Conservation (phyloP, 805 yeast genomes). For the Huiozyma naganishii region DNA sequence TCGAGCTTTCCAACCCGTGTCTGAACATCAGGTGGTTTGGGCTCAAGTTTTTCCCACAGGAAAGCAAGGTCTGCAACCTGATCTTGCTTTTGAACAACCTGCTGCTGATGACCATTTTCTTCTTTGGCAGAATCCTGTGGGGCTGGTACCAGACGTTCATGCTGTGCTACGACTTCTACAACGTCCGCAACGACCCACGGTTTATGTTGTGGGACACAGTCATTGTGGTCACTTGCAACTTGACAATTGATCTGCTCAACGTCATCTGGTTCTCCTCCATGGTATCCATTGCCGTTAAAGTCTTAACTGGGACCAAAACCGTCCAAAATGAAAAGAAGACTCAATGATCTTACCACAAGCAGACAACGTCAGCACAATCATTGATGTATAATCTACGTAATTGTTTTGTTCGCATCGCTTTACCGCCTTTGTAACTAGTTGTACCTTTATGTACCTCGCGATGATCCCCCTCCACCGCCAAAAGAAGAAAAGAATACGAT, state of each 20-base stretch:
- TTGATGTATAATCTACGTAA: not conserved
- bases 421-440: not conserved
- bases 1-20: conserved; percentile 83
- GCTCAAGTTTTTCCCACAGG: conserved; percentile 16
- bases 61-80: conserved; percentile 41
- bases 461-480: no score
- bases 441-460: not conserved
- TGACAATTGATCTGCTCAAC: conserved; percentile 54
- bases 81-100: conserved; percentile 22
- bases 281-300: conserved; percentile 49
- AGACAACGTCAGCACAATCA: not conserved
- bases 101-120: conserved; percentile 51
- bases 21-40: conserved; percentile 85
- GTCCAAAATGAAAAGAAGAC: conserved; percentile 2
- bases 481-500: no score
- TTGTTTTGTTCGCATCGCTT: no score
- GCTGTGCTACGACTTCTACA: conserved; percentile 38
- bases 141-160: conserved; percentile 59
- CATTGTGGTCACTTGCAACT: conserved; percentile 36
- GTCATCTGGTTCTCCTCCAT: conserved; percentile 73
- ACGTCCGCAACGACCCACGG: conserved; percentile 32
- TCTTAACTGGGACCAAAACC: conserved; percentile 2
- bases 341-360: conserved; percentile 1
- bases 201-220: conserved; percentile 33
- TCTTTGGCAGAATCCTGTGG: conserved; percentile 65